Percentiles rank a stretch among this genome's conserved stretches.
These are phyloP conservation scores for Achaetomiella virescens DNA, from an alignment of 495 filamentous ascomycete species.

Conservation along the genomic window DNA sequence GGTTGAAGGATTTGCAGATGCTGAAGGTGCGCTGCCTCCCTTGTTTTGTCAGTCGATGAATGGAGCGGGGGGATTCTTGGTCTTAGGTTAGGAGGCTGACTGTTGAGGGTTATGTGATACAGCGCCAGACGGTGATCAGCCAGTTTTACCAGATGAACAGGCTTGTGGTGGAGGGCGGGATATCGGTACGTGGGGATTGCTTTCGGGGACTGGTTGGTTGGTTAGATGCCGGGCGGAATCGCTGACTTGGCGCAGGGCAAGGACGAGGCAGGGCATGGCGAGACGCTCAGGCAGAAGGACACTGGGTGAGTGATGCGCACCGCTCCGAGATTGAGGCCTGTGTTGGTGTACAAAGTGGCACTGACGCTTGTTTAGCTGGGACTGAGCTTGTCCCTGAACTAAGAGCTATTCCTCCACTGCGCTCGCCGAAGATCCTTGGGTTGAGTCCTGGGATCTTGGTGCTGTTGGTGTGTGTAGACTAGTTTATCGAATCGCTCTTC, in stretches of 20 bases:
- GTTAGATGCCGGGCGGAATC: not conserved
- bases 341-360: not conserved
- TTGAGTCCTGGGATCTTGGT: not conserved
- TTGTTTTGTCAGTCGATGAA: not conserved
- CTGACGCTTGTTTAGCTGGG: conserved; percentile 18
- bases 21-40: conserved; percentile 61
- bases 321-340: not conserved
- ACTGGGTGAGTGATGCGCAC: conserved; percentile 21
- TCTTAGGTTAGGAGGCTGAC: not conserved
- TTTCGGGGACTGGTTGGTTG: not conserved
- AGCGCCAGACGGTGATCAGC: conserved; percentile 93
- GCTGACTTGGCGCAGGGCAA: conserved; percentile 55
- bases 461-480: not conserved
- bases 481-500: not conserved
- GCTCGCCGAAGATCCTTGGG: not conserved
- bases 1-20: conserved; percentile 78
- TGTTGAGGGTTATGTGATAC: conserved; percentile 12
- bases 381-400: conserved; percentile 5
- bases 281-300: conserved; percentile 30
- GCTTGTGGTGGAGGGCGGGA: conserved; percentile 88
- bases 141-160: conserved; percentile 91
- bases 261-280: conserved; percentile 61
- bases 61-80: not conserved
- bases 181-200: conserved; percentile 34
- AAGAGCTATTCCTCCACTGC: not conserved